Evolutionary conservation across 2,329 filamentous ascomycete genomes (phyloP).

Genomic region (Penicillium sp.): DNA sequence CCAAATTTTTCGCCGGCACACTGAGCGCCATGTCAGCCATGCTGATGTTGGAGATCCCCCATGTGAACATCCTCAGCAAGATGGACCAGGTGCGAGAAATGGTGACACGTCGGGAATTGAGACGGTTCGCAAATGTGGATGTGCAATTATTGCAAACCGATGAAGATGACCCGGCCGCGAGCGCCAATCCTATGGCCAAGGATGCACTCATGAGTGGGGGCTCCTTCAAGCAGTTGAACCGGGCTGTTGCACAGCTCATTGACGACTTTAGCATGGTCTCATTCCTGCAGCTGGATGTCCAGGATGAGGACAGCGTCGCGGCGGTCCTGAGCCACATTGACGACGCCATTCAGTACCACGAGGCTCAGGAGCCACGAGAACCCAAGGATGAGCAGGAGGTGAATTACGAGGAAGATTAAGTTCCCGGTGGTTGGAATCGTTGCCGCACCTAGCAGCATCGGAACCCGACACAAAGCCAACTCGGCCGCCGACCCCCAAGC

Average conservation of each 20-base stretch:
- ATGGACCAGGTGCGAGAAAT: conserved; percentile 96
- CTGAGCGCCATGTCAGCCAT: conserved; percentile 97
- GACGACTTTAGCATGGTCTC: conserved; percentile 98
- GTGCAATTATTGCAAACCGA: conserved; percentile 71
- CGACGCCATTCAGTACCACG: conserved; percentile 88
- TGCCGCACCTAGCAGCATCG: too few relatives aligned
- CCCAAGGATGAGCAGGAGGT: conserved; percentile 64
- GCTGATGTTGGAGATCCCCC: conserved; percentile 96
- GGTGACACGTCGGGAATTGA: conserved; percentile 80
- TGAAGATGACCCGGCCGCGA: conserved; percentile 53
- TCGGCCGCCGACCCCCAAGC: too few relatives aligned
- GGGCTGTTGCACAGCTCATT: conserved; percentile 83
- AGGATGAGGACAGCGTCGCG: conserved; percentile 87
- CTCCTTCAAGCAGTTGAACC: conserved; percentile 78
- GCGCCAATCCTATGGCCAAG: conserved; percentile 61
- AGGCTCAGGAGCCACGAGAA: conserved; percentile 87
- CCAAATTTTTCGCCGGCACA: conserved; percentile 96
- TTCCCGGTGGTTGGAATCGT: too few relatives aligned
- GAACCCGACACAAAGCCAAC: too few relatives aligned
- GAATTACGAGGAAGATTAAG: conserved; percentile 45
- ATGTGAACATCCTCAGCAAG: conserved; percentile 94
- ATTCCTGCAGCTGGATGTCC: conserved; percentile 83
- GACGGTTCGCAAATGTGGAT: conserved; percentile 86
- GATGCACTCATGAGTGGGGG: conserved; percentile 73
- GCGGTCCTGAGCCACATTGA: conserved; percentile 87